phyloP scores from a whole-genome alignment of 768 basidiomycete genomes.

The Suillus clintonianus region DNA sequence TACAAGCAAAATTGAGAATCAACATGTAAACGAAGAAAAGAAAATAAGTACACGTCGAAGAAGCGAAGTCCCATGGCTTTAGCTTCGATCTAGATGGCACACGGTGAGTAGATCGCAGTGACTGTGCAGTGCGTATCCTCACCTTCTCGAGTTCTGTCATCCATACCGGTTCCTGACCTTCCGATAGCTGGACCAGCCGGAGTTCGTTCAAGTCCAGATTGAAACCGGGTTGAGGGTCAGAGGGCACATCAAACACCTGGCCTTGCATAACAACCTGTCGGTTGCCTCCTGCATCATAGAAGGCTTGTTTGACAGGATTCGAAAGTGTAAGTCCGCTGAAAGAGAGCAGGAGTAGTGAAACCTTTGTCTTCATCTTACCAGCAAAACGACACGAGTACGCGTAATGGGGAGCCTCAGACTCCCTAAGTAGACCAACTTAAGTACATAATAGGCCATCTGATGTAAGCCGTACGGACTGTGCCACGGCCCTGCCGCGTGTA shows the following conservation, averaged over 20 bases:
- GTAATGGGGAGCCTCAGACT: too few species aligned
- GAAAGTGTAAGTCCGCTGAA: not conserved
- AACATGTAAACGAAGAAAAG: slow-evolving; percentile 9
- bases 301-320: not conserved
- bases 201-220: slow-evolving; percentile 69
- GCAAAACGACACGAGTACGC: not conserved
- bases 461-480: too few species aligned
- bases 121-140: not conserved
- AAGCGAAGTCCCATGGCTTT: slow-evolving; percentile 80
- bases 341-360: not conserved
- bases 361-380: not conserved
- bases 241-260: slow-evolving; percentile 22
- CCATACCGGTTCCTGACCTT: slow-evolving; percentile 70
- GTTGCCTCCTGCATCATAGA: slow-evolving; percentile 3
- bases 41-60: slow-evolving; percentile 74
- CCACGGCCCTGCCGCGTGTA: too few species aligned
- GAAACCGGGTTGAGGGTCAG: slow-evolving; percentile 46
- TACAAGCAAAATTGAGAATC: slow-evolving; percentile 11
- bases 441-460: too few species aligned
- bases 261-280: slow-evolving; percentile 29
- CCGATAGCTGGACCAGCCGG: slow-evolving; percentile 71
- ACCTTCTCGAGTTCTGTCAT: slow-evolving; percentile 93
- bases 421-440: too few species aligned
- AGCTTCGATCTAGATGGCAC: slow-evolving; percentile 58
- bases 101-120: not conserved